A percentile compares a stretch with the other conserved stretches of the same genome.
Conservation (phyloP, 2,329 filamentous ascomycete genomes). For the Ophiostoma ips region DNA sequence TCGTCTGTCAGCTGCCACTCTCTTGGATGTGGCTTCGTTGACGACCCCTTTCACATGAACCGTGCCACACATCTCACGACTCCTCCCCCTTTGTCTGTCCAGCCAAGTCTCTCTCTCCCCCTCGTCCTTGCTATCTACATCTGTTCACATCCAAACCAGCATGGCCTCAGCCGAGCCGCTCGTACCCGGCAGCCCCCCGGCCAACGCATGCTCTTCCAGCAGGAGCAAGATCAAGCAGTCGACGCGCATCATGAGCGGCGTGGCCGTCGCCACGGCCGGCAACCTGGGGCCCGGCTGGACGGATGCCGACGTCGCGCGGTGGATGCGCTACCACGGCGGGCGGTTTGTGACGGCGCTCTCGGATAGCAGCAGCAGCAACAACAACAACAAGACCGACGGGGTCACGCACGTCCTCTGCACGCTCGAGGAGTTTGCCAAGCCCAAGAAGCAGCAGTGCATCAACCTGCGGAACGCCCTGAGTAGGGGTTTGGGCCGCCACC, state of each 20-base stretch:
- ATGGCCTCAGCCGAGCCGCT: not conserved
- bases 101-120: no score
- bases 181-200: not conserved
- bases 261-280: slow-evolving; percentile 40
- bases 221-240: not conserved
- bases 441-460: not conserved
- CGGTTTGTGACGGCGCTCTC: slow-evolving; percentile 35
- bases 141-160: not conserved
- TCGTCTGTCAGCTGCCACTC: no score
- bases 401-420: slow-evolving; percentile 65
- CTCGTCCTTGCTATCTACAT: not conserved
- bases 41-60: no score
- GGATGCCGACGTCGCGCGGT: slow-evolving; percentile 45
- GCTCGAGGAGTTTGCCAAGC: slow-evolving; percentile 37
- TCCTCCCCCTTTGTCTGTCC: no score
- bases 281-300: slow-evolving; percentile 35
- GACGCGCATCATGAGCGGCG: not conserved
- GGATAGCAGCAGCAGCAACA: no score
- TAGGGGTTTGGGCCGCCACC: not conserved
- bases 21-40: no score
- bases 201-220: not conserved
- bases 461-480: not conserved
- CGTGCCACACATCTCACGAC: no score
- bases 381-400: not conserved
- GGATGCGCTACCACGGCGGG: slow-evolving; percentile 52